These are phyloP conservation scores for Lophiostoma macrostomum DNA, from an alignment of 495 filamentous ascomycete genomes.

Conservation along the genomic window DNA sequence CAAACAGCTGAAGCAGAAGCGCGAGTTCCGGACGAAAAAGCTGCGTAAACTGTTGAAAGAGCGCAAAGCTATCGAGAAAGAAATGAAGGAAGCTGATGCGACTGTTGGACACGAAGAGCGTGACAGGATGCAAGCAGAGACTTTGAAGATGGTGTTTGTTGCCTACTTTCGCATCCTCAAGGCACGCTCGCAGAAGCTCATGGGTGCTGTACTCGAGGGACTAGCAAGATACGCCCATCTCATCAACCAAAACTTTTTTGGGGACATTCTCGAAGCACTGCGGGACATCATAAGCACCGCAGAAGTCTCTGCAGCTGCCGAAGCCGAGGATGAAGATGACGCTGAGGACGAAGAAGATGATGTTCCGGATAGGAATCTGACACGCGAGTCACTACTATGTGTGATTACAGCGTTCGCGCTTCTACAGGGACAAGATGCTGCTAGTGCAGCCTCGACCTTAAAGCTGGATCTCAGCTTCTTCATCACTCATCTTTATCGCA, in stretches of 20 bases:
- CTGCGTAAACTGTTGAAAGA: slow-evolving; percentile 74
- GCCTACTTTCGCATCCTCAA: slow-evolving; percentile 94
- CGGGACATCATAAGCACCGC: slow-evolving; percentile 82
- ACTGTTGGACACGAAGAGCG: slow-evolving; percentile 85
- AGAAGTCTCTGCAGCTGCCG: slow-evolving; percentile 46
- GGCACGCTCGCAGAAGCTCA: slow-evolving; percentile 68
- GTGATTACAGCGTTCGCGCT: slow-evolving; percentile 93
- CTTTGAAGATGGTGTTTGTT: slow-evolving; percentile 90
- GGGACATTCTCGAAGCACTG: slow-evolving; percentile 87
- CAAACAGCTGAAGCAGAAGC: slow-evolving; percentile 71
- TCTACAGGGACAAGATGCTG: slow-evolving; percentile 78
- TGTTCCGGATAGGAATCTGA: slow-evolving; percentile 58
- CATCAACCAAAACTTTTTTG: slow-evolving; percentile 98
- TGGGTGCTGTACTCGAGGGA: slow-evolving; percentile 92
- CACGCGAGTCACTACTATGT: slow-evolving; percentile 86
- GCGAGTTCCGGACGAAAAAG: slow-evolving; percentile 71
- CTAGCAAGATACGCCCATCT: slow-evolving; percentile 88
- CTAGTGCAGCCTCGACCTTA: slow-evolving; percentile 61
- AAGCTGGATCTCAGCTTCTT: slow-evolving; percentile 93
- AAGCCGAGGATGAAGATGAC: slow-evolving; percentile 46
- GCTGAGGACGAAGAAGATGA: slow-evolving; percentile 45
- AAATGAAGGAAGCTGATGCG: slow-evolving; percentile 90
- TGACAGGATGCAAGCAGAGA: slow-evolving; percentile 89
- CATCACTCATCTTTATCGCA: slow-evolving; percentile 85
- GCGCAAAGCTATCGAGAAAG: slow-evolving; percentile 81